Evolutionary conservation across 2,329 filamentous ascomycete genomes (phyloP).

Genomic region (Acrodontium crateriforme): DNA sequence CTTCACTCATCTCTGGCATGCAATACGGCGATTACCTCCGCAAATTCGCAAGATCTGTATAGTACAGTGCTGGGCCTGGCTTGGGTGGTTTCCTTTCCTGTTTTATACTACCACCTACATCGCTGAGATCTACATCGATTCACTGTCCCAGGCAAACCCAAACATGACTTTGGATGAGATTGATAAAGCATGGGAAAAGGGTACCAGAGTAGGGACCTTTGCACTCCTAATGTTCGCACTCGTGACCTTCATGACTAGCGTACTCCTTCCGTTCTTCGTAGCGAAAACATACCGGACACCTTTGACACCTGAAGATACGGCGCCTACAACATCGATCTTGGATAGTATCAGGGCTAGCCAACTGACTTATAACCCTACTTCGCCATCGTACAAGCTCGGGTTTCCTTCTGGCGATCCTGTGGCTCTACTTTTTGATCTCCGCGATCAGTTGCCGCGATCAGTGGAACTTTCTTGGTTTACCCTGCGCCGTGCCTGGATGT

Average conservation of each 20-base stretch:
- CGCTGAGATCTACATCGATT: constrained; percentile 76
- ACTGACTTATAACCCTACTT: too few species aligned
- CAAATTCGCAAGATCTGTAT: constrained; percentile 69
- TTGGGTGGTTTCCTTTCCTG: constrained; percentile 87
- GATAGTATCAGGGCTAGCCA: too few species aligned
- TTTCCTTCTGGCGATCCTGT: neutral
- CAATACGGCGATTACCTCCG: constrained; percentile 63
- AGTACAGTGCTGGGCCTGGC: constrained; percentile 59
- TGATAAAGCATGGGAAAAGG: constrained; percentile 66
- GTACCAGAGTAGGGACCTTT: constrained; percentile 76
- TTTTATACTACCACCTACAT: constrained; percentile 97
- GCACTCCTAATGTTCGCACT: constrained; percentile 80
- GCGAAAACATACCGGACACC: constrained; percentile 55
- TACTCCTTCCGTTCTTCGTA: constrained; percentile 74
- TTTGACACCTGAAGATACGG: constrained; percentile 21
- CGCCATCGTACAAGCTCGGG: neutral
- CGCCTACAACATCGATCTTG: constrained; percentile 10
- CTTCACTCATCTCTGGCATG: constrained; percentile 63
- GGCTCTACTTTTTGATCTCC: constrained; percentile 2
- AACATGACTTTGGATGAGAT: constrained; percentile 64
- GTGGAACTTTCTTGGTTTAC: constrained; percentile 72
- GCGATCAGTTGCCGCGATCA: constrained; percentile 3
- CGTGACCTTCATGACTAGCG: constrained; percentile 66
- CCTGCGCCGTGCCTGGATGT: constrained; percentile 74
- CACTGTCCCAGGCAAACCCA: constrained; percentile 62